Base-by-base conservation (phyloP, 371 early-diverging fungal species). In the Mortierella sp. region DNA sequence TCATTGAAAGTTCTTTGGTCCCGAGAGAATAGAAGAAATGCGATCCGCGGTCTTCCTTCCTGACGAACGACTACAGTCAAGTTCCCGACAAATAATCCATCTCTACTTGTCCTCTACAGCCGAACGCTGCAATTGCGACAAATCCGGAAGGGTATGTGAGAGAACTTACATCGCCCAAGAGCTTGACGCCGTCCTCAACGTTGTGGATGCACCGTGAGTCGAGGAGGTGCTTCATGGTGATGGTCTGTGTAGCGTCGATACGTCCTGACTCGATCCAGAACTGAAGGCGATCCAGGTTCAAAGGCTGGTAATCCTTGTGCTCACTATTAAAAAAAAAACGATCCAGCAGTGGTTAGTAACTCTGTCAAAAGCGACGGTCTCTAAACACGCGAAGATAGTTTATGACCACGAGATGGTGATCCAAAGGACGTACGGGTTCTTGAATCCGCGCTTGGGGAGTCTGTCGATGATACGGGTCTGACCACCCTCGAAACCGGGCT, bases 401-500 rank as follows among this genome's bases (percentile, higher is more conserved):
- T n/a, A 28, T 43, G 13, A 13, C 5, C 46, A 43, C 31, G n/a
- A 44, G 40, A 19, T 21, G 16, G 19, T 37, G 57, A 57, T 57
- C 26, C 5, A n/a, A 31, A 40, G 19, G 55, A 75, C 90, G 82
- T 93, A 92, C 92, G 91, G 85, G 90, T 96, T 96, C 83, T 90
- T 92, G 89, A 96, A 96, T 75, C 98, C 98, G 74, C 96, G 93
- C 90, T 97, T 97, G 10, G 99, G 99, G 57, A 96, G 90, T n/a
- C 94, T 92, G 76, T 93, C 93, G 48, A 93, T 90, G 61, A 98
- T 77, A 57, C 97, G 96, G 16, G 96, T 96, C 87, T 98, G 98
- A 69, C 99, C 99, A 88, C 99, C 99, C 89, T 98, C 97, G 86
- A 96, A 98, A 50, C 95, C 96, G 5, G 95, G 95, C 28, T 90